phyloP scores from a whole-genome alignment of 345 rosid species.

The Salix udensis region DNA sequence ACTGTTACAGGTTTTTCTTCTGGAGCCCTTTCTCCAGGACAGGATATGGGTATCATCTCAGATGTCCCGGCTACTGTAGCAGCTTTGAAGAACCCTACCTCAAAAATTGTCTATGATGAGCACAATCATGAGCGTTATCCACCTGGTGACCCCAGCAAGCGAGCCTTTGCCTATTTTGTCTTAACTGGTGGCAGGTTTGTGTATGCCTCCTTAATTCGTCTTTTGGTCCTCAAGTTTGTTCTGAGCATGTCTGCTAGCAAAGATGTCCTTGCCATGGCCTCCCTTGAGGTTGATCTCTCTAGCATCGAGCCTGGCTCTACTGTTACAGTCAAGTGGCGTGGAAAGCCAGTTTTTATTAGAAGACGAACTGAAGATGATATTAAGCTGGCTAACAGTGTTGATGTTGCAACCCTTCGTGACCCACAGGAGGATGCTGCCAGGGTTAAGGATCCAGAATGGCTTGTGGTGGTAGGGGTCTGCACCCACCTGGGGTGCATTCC shows the following conservation, averaged over 20 bases:
- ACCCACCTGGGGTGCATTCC: slow-evolving; percentile 97
- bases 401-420: slow-evolving; percentile 73
- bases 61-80: slow-evolving; percentile 57
- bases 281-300: slow-evolving; percentile 88
- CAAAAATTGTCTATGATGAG: slow-evolving; percentile 81
- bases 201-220: slow-evolving; percentile 77
- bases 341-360: slow-evolving; percentile 93
- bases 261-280: slow-evolving; percentile 91
- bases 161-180: slow-evolving; percentile 95
- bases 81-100: slow-evolving; percentile 71
- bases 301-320: slow-evolving; percentile 85
- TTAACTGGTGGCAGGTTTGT: slow-evolving; percentile 87
- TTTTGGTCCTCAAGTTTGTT: slow-evolving; percentile 72
- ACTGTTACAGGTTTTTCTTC: slow-evolving; percentile 51
- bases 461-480: slow-evolving; percentile 86
- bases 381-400: slow-evolving; percentile 79
- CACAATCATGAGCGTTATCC: slow-evolving; percentile 82
- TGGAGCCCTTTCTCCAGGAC: slow-evolving; percentile 36
- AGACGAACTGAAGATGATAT: slow-evolving; percentile 88
- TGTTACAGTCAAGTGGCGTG: slow-evolving; percentile 96
- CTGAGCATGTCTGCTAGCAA: slow-evolving; percentile 96
- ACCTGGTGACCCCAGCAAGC: slow-evolving; percentile 92
- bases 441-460: slow-evolving; percentile 94
- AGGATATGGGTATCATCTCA: slow-evolving; percentile 41
- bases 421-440: slow-evolving; percentile 72